Base-by-base conservation (phyloP, 257 asterid genomes). In the Haberlea rhodopensis region DNA sequence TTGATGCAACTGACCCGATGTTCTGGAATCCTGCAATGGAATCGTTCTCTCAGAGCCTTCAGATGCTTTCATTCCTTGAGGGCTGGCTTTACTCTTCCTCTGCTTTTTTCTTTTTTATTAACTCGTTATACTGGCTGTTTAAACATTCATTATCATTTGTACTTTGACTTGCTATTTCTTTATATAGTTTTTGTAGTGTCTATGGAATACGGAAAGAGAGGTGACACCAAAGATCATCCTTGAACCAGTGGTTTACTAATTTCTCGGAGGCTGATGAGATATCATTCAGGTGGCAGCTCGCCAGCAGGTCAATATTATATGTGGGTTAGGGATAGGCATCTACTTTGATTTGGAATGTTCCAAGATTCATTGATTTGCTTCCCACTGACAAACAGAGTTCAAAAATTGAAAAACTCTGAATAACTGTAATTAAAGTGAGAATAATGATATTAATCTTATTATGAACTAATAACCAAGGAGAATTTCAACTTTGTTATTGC, bases 181-280 rank as follows among this genome's bases (percentile, higher is more conserved):
- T n/a, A n/a, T n/a, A 57, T 49, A n/a, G 60, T 37, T 64, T 59
- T 24, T 51, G 20, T 75, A 82, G 92, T 69, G 66, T 86, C 89
- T 18, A 3, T 60, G 58, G 98, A 84, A 75, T 94, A 73, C 62
- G 79, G 77, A 76, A 80, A 73, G 66, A 82, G 79, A 73, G 83
- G 88, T 26, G 94, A 85, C 68, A 79, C 94, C 22, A 88, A 79
- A 73, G 94, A 91, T 80, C 83, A 91, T 79, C 80, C 65, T 78
- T 86, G 67, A 74, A 58, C 71, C 98, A 86, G 81, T 91, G 88
- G 86, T 88, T 86, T 76, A 77, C 89, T 61, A 84, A 76, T 71
- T 91, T 88, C 72, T 88, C 98, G 0, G 96, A 88, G 81, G 96
- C 96, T 26, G 98, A 86, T 71, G 98, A 88, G 79, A 79, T 91